Base-by-base conservation (phyloP, 1,139 yeast genomes). In the Arxiozyma telluris region DNA sequence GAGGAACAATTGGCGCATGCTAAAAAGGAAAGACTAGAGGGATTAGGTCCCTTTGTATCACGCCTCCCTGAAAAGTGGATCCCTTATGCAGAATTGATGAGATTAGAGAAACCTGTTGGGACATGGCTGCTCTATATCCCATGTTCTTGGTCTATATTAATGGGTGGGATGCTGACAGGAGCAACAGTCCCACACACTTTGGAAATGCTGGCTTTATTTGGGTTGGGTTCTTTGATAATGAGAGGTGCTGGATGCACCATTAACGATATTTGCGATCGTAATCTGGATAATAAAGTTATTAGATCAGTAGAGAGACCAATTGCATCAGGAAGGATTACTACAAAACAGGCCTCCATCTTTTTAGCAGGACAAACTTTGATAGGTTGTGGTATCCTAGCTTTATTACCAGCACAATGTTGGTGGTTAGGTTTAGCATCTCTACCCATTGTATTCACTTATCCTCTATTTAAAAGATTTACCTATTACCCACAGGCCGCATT, bases 161-260 rank as follows among this genome's bases (percentile, higher is more conserved):
- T 93, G 84, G 98, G 96, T 0, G 93, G 96, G 0, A 84, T 78
- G 60, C 76, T 83, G 58, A 72, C 85, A 0, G 71, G 78, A 1
- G 96, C 96, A 0, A 84, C 96, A 0, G 53, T 87, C 3, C 62
- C 80, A 0, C 77, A 83, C 0, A 82, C 91, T 0, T 57, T 78
- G 0, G 76, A 78, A 59, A 86, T 84, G 61, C 66, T 85, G 44
- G 75, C 77, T 0, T 73, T 91, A 30, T 93, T 91, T 65, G 82
- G 93, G 1, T 74, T 84, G 3, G 99, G 99, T 15, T 81, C 98
- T 0, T 66, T 91, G 44, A 76, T 91, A 18, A 93, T 94, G 96
- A 80, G 99, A 70, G 97, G 98, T 44, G 98, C 97, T 1, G 99
- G 98, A 0, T 94, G 99, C 68, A 91, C 96, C 1, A 84, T 94